These are phyloP conservation scores for Tilletia horrida DNA, from an alignment of 1,284 basidiomycete genomes.

Conservation along the genomic window DNA sequence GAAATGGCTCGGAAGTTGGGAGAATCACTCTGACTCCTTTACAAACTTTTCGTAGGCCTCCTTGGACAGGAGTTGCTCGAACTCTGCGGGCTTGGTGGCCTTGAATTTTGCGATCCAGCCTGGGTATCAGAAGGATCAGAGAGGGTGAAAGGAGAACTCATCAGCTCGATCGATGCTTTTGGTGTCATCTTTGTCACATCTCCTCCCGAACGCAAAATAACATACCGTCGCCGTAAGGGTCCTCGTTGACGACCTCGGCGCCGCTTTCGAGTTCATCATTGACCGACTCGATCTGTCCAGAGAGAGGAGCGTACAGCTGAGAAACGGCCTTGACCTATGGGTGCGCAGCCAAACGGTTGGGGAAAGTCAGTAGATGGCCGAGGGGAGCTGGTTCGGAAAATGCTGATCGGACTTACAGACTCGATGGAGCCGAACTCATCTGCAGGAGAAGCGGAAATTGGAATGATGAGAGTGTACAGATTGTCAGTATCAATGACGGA, in stretches of 20 bases:
- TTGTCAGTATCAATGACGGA: not conserved
- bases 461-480: not conserved
- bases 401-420: not conserved
- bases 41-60: slow-evolving; percentile 69
- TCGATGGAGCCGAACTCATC: slow-evolving; percentile 6
- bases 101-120: slow-evolving; percentile 96
- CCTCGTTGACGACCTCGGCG: not conserved
- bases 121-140: slow-evolving; percentile 56
- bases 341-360: not conserved
- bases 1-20: not conserved
- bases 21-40: not conserved
- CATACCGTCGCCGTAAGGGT: slow-evolving; percentile 1
- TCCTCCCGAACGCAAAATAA: not conserved
- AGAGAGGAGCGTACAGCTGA: slow-evolving; percentile 13
- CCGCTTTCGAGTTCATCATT: not conserved
- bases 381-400: no score
- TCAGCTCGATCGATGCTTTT: not conserved
- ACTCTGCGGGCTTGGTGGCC: slow-evolving; percentile 72
- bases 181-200: not conserved
- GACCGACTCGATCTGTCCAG: not conserved
- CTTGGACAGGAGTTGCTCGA: slow-evolving; percentile 69
- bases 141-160: not conserved
- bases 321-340: slow-evolving; percentile 18
- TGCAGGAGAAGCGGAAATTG: not conserved
- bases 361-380: no score